Percentiles rank a stretch among this genome's conserved stretches.
These are phyloP conservation scores for Pestalotiopsis sp. DNA, from an alignment of 2,329 filamentous ascomycete species.

Conservation along the genomic window DNA sequence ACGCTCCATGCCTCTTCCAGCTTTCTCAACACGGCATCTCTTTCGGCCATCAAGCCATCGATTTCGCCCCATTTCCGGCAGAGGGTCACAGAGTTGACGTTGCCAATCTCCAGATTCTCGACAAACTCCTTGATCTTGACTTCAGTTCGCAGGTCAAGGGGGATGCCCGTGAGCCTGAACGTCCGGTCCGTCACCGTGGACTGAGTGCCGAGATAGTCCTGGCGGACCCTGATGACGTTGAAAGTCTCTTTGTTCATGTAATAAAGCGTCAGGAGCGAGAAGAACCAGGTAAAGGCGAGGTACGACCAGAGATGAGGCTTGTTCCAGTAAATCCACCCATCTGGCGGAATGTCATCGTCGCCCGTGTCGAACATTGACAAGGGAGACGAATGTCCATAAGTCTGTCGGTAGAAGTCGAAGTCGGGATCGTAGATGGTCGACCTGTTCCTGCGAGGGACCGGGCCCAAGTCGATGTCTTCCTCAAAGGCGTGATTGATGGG, in stretches of 20 bases:
- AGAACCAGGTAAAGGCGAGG: slow-evolving; percentile 91
- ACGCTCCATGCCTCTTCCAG: slow-evolving; percentile 85
- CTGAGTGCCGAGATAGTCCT: slow-evolving; percentile 90
- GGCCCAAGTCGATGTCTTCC: slow-evolving; percentile 46
- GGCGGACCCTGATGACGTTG: slow-evolving; percentile 81
- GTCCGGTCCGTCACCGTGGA: slow-evolving; percentile 96
- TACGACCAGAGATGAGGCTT: slow-evolving; percentile 85
- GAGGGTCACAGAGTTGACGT: slow-evolving; percentile 83
- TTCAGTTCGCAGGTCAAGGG: slow-evolving; percentile 76
- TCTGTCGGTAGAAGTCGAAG: slow-evolving; percentile 13
- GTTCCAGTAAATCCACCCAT: slow-evolving; percentile 1
- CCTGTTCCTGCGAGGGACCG: slow-evolving; percentile 4
- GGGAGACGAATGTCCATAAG: not conserved
- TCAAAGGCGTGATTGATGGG: slow-evolving; percentile 71
- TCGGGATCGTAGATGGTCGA: not conserved
- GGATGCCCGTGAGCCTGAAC: slow-evolving; percentile 88
- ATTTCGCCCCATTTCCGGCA: slow-evolving; percentile 86
- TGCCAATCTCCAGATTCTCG: slow-evolving; percentile 85
- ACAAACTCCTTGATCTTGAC: slow-evolving; percentile 83
- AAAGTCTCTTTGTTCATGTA: slow-evolving; percentile 82
- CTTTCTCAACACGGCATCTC: slow-evolving; percentile 67
- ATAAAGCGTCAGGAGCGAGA: slow-evolving; percentile 80
- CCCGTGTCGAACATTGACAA: not conserved
- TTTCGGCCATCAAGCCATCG: slow-evolving; percentile 71
- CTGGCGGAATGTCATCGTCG: not conserved